These are phyloP conservation scores for Diplodia mutila DNA, from an alignment of 2,329 filamentous ascomycete genomes.

Conservation along the genomic window DNA sequence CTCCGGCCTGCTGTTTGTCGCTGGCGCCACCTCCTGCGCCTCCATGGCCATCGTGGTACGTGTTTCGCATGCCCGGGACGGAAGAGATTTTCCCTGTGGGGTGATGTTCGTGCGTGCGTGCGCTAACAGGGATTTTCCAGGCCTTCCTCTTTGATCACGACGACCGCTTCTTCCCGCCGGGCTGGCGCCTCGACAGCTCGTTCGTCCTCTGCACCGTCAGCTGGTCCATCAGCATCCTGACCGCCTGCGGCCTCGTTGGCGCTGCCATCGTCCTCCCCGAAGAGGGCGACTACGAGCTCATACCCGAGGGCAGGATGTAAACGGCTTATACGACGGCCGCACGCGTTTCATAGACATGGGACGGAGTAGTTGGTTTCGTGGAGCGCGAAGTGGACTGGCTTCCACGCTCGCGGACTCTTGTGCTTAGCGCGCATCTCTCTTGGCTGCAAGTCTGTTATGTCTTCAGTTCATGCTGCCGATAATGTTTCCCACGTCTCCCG, in stretches of 20 bases:
- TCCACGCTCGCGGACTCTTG: constrained; percentile 13
- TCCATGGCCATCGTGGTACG: constrained; percentile 82
- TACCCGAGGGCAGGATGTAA: constrained; percentile 45
- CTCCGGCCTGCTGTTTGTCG: constrained; percentile 65
- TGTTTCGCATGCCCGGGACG: constrained; percentile 18
- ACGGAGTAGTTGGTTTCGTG: constrained; percentile 10
- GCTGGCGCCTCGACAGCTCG: constrained; percentile 78
- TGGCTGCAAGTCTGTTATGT: not conserved
- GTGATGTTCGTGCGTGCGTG: constrained; percentile 1
- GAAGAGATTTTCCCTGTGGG: not conserved
- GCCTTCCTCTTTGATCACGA: constrained; percentile 83
- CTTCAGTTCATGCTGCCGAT: not conserved
- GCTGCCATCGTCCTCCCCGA: constrained; percentile 73
- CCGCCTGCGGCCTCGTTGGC: constrained; percentile 62
- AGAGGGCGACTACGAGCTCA: constrained; percentile 86
- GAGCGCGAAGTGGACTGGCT: constrained; percentile 14
- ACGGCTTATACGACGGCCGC: not conserved
- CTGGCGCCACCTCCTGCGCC: constrained; percentile 71
- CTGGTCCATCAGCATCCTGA: constrained; percentile 59
- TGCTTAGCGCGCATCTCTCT: constrained; percentile 9
- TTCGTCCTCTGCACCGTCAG: constrained; percentile 71
- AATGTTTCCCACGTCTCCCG: not conserved
- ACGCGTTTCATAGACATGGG: constrained; percentile 5
- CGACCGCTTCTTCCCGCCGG: constrained; percentile 73
- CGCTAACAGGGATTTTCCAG: constrained; percentile 49